phyloP scores from a whole-genome alignment of 768 basidiomycete genomes.

The Auriscalpium orientale region DNA sequence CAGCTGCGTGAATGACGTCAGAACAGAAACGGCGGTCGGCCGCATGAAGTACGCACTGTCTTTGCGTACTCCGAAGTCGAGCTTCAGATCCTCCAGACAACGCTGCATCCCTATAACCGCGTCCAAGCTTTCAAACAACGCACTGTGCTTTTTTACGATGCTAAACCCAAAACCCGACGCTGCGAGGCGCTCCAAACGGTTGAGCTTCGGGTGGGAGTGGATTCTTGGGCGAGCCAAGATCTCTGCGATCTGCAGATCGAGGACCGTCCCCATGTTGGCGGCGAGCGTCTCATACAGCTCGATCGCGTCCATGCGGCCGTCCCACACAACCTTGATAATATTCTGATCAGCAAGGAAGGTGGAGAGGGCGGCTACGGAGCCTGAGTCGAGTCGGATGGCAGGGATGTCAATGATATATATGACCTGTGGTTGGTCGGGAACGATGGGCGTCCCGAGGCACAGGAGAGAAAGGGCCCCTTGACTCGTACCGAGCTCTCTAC shows the following conservation, averaged over 20 bases:
- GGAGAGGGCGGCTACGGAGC: conserved; percentile 17
- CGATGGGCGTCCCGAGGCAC: conserved; percentile 26
- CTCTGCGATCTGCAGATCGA: conserved; percentile 36
- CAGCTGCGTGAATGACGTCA: conserved; percentile 16
- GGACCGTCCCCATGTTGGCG: conserved; percentile 21
- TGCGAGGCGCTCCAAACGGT: conserved; percentile 22
- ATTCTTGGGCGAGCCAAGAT: conserved; percentile 22
- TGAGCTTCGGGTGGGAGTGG: conserved; percentile 21
- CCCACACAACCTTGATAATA: conserved; percentile 32
- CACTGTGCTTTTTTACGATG: conserved; percentile 18
- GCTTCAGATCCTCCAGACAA: conserved; percentile 21
- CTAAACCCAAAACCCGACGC: conserved; percentile 17
- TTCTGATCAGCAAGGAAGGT: conserved; percentile 20
- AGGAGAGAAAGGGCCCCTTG: conserved; percentile 29
- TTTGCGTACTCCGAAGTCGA: conserved; percentile 22
- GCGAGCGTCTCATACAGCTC: conserved; percentile 24
- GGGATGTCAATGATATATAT: conserved; percentile 32
- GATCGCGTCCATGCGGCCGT: conserved; percentile 32
- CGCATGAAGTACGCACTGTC: conserved; percentile 23
- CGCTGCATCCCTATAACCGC: conserved; percentile 29
- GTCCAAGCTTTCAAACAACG: conserved; percentile 26
- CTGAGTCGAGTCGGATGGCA: conserved; percentile 14
- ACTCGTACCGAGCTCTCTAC: conserved; percentile 24
- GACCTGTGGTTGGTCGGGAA: conserved; percentile 9
- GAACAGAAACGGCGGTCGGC: neutral